These are phyloP conservation scores for Neofusicoccum sp. DNA, from an alignment of 2,329 filamentous ascomycete species.

Conservation along the genomic window DNA sequence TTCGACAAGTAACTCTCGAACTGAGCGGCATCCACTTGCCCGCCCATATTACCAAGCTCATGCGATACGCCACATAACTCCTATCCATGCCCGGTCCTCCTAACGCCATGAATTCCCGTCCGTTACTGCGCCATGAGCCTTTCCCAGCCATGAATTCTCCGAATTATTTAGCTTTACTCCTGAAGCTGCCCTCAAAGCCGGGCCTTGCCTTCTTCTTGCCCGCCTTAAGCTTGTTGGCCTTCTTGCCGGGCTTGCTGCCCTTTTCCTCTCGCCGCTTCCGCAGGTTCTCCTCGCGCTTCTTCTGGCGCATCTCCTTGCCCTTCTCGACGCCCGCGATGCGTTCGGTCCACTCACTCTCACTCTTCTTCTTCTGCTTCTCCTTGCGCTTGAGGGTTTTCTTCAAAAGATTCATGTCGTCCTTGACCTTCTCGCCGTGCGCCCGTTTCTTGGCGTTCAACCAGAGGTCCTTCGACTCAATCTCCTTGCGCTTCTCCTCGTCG, in stretches of 20 bases:
- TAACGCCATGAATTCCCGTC: neutral
- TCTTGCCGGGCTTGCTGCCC: slow-evolving; percentile 66
- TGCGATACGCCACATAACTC: slow-evolving; percentile 5
- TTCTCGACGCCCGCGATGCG: slow-evolving; percentile 49
- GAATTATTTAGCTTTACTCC: slow-evolving; percentile 39
- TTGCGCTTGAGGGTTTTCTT: slow-evolving; percentile 97
- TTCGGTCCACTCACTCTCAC: slow-evolving; percentile 76
- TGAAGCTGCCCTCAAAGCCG: slow-evolving; percentile 69
- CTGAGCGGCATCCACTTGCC: neutral
- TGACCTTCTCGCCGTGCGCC: slow-evolving; percentile 85
- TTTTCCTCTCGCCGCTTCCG: slow-evolving; percentile 75
- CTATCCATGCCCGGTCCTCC: slow-evolving; percentile 7
- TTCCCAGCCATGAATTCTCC: neutral
- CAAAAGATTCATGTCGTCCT: slow-evolving; percentile 76
- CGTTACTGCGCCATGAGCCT: neutral
- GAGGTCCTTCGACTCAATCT: slow-evolving; percentile 89
- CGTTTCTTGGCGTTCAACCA: slow-evolving; percentile 92
- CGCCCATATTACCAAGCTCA: neutral
- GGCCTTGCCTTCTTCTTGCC: slow-evolving; percentile 49
- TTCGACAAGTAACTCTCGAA: neutral
- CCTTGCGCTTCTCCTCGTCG: slow-evolving; percentile 77
- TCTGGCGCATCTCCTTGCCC: slow-evolving; percentile 52
- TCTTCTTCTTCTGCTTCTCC: slow-evolving; percentile 87
- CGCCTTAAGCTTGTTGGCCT: slow-evolving; percentile 56
- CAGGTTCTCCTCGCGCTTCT: slow-evolving; percentile 57